Evolutionary conservation across 352 stramenopile genomes (phyloP), one percentile per base, ranked within the genome.

Genomic region (Phytophthora cryptogea): DNA sequence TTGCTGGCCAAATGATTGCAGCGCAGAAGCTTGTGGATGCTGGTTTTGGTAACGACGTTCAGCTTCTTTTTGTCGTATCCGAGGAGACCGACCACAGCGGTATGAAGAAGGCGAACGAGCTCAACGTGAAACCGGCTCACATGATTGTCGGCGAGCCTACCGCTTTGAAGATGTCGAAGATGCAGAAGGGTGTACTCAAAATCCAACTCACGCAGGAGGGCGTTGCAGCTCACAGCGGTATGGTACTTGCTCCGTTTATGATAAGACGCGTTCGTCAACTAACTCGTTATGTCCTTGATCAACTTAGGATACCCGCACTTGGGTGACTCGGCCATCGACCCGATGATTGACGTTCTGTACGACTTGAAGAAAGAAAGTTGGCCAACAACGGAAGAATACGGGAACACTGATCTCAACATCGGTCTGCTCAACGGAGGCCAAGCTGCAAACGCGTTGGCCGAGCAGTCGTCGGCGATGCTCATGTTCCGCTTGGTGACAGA

Each of bases 121-220:
- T 95, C 46, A 69, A 77, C 4, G 47, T 95, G 14, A 77, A 73
- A 0, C 84, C 86, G n/a, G 46, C 68, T 17, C 86, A 92, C 53
- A 74, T 94, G 70, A 61, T 94, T 36, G 87, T 96, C 8, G 87
- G 85, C 26, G 85, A 96, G 39, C 86, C 87, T n/a, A 96, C 87
- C 1, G 69, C 49, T 8, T 67, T 86, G 45, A 90, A 88, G 70
- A 92, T 89, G 80, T 84, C 88, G 49, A 89, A 90, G 59, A 69
- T 94, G 37, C 85, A 95, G 62, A 95, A 95, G 67, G 86, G 86
- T 28, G 86, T 94, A 54, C 71, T 95, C 43, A 95, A 95, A 72
- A 75, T 95, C 33, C 83, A 83, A 8, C 68, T 95, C 5, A 81
- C 70, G 3, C 81, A 76, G 45, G 79, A 88, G 44, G 86, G 86